Percentiles rank a stretch among this genome's conserved stretches.
Evolutionary conservation across 148 eudicot species (phyloP).

Genomic region (Gaultheria prostrata): DNA sequence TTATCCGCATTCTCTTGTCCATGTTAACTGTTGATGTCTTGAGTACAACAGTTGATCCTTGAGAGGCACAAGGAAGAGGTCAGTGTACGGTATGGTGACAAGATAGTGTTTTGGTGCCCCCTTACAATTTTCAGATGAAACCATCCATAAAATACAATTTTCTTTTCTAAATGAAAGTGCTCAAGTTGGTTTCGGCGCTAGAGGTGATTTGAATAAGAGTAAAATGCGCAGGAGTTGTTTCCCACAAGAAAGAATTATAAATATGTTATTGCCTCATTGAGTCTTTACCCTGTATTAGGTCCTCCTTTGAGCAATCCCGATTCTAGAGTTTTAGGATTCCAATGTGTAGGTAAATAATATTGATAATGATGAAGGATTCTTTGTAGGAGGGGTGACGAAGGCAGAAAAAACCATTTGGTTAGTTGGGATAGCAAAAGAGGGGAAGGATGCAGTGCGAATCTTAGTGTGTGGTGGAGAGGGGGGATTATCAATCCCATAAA

Average conservation of each 20-base stretch:
- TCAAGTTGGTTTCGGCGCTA: background rate
- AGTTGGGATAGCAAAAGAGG: background rate
- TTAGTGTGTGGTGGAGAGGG: background rate
- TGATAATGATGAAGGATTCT: background rate
- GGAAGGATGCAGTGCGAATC: background rate
- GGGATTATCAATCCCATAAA: background rate
- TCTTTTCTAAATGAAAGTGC: background rate
- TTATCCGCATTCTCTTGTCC: background rate
- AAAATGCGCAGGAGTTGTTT: too few relatives aligned
- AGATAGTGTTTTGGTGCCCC: background rate
- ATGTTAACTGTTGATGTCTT: background rate
- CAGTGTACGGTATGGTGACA: too few relatives aligned
- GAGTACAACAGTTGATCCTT: background rate
- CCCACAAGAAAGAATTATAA: too few relatives aligned
- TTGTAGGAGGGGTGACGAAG: background rate
- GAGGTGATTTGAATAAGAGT: too few relatives aligned
- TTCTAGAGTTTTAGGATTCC: background rate
- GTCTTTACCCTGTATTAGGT: too few relatives aligned
- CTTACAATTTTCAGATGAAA: background rate
- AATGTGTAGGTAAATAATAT: background rate
- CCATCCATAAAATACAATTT: background rate
- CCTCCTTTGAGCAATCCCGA: background rate
- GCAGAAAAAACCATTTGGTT: background rate
- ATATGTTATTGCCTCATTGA: too few relatives aligned
- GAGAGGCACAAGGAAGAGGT: background rate